phyloP scores from a whole-genome alignment of 208 protist species.

The Blechomonas ayalai region DNA sequence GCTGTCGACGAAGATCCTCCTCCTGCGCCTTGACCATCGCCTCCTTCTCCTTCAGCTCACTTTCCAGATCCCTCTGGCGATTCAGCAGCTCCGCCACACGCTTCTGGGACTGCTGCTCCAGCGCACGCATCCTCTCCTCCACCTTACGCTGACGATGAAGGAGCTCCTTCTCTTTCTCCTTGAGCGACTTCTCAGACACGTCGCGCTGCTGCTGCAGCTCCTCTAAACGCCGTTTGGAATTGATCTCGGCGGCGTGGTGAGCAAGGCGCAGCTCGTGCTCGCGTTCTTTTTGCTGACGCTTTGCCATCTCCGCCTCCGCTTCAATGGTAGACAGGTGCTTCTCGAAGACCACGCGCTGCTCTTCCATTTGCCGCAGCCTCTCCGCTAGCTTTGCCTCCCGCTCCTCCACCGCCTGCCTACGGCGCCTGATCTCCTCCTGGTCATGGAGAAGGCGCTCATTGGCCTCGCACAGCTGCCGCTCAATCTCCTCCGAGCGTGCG shows the following conservation, averaged over 20 bases:
- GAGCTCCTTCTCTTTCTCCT: slow-evolving; percentile 34
- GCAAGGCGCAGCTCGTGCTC: slow-evolving; percentile 39
- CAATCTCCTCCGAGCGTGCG: slow-evolving; percentile 24
- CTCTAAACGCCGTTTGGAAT: slow-evolving; percentile 23
- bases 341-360: slow-evolving; percentile 52
- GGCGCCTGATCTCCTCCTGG: slow-evolving; percentile 32
- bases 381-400: slow-evolving; percentile 44
- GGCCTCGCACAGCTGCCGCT: slow-evolving; percentile 39
- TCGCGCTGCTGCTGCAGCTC: slow-evolving; percentile 51
- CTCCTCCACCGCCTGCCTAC: slow-evolving; percentile 34
- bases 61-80: slow-evolving; percentile 39
- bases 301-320: slow-evolving; percentile 35
- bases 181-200: slow-evolving; percentile 27
- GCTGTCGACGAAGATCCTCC: slow-evolving; percentile 27
- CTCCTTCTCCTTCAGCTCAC: slow-evolving; percentile 40
- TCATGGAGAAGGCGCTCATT: slow-evolving; percentile 39
- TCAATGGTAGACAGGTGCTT: slow-evolving; percentile 59
- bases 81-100: slow-evolving; percentile 52
- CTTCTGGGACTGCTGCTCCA: slow-evolving; percentile 25
- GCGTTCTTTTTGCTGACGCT: slow-evolving; percentile 29
- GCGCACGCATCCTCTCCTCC: slow-evolving; percentile 32
- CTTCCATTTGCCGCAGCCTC: slow-evolving; percentile 45
- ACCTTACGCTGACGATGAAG: slow-evolving; percentile 28
- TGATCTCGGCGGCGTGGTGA: slow-evolving; percentile 18
- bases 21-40: slow-evolving; percentile 22